phyloP scores from a whole-genome alignment of 805 yeast species.

The Helenozyma baotianmanensis region DNA sequence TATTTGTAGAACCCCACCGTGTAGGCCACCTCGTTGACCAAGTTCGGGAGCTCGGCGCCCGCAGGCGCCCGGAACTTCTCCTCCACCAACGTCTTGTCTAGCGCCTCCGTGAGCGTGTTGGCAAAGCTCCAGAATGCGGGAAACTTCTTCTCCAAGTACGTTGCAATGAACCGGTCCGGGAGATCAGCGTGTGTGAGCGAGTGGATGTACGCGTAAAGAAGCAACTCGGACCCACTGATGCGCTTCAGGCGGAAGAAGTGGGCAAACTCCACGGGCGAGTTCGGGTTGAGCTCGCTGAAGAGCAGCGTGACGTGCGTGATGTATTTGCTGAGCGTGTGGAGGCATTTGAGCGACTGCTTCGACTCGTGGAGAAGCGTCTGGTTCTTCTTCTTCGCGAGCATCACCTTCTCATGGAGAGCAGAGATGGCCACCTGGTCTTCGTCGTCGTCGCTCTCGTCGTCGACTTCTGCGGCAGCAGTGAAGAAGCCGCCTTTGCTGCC shows the following conservation, averaged over 20 bases:
- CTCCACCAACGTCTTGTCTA: conserved; percentile 7
- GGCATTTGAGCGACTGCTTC: conserved; percentile 29
- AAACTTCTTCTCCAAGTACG: conserved; percentile 27
- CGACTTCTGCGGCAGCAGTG: conserved; percentile 21
- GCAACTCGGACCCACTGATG: conserved; percentile 28
- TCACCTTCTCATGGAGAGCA: conserved; percentile 34
- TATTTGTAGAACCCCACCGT: conserved; percentile 3
- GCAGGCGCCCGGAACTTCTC: conserved; percentile 20
- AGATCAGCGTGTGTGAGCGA: conserved; percentile 28
- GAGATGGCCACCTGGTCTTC: conserved; percentile 27
- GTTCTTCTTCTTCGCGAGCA: conserved; percentile 31
- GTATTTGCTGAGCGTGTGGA: conserved; percentile 21
- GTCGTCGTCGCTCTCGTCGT: conserved; percentile 17
- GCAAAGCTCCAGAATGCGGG: conserved; percentile 23
- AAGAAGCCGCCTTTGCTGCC: conserved; percentile 27
- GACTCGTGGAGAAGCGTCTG: conserved; percentile 27
- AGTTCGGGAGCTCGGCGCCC: conserved; percentile 29
- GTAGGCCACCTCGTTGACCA: conserved; percentile 31
- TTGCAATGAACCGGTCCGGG: conserved; percentile 38
- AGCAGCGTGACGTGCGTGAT: conserved; percentile 16
- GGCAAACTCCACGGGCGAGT: conserved; percentile 12
- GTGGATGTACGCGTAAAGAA: conserved; percentile 37
- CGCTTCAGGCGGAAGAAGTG: conserved; percentile 13
- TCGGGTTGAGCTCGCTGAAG: conserved; percentile 12
- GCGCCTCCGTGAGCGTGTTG: conserved; percentile 10